Percentiles rank a stretch among this genome's conserved stretches.
Evolutionary conservation across 495 filamentous ascomycete genomes (phyloP).

Genomic region (Aspergillus diversus): DNA sequence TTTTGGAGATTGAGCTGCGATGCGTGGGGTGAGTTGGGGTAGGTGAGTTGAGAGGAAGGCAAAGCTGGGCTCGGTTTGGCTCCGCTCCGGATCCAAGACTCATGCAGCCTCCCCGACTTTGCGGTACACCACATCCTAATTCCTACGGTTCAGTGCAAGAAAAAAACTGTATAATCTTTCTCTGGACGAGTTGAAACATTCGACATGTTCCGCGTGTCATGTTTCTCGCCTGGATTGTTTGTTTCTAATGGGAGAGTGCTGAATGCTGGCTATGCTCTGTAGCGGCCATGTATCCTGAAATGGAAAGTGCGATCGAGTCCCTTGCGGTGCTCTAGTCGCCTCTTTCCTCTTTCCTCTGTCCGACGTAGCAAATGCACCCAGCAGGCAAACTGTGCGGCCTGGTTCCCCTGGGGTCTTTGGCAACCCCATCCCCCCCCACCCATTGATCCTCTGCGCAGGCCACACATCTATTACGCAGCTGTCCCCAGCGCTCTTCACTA

Average conservation of each 20-base stretch:
- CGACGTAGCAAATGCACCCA: conserved; percentile 23
- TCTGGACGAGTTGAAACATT: neutral
- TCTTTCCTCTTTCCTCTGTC: conserved; percentile 24
- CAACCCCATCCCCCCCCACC: conserved; percentile 1
- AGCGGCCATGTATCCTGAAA: conserved; percentile 7
- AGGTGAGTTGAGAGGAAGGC: conserved; percentile 8
- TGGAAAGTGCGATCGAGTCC: conserved; percentile 21
- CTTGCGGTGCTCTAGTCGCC: conserved; percentile 13
- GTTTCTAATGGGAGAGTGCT: too few species aligned
- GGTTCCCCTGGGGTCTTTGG: neutral
- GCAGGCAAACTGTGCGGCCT: conserved; percentile 1
- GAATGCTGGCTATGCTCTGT: neutral
- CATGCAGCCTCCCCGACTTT: conserved; percentile 20
- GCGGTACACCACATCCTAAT: conserved; percentile 9
- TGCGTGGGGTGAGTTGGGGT: neutral
- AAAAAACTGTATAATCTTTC: neutral
- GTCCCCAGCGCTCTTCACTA: neutral
- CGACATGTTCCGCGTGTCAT: neutral
- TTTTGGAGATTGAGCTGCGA: too few species aligned
- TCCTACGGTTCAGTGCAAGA: neutral
- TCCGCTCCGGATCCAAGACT: conserved; percentile 18
- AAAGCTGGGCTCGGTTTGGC: conserved; percentile 7
- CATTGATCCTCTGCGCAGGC: neutral
- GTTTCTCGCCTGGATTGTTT: neutral
- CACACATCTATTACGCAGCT: conserved; percentile 3